Conservation (phyloP, 176 grass and related monocot species). For the Canna indica region DNA sequence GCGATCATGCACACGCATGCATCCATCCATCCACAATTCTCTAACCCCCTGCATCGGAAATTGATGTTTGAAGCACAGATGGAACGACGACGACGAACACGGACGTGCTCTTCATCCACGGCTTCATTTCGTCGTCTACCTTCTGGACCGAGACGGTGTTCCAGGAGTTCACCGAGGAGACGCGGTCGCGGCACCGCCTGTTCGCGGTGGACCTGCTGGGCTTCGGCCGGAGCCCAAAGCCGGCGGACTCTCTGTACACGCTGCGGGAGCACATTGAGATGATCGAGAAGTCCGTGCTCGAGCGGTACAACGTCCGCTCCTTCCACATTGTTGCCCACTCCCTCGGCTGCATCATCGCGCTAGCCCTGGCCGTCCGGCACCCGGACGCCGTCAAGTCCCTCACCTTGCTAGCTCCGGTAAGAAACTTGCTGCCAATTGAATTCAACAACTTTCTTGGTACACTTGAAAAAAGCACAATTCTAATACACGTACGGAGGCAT, state of each 20-base stretch:
- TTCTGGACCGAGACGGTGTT: conserved; percentile 15
- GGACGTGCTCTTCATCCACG: conserved; percentile 10
- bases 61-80: too few relatives aligned
- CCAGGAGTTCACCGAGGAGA: conserved; percentile 10
- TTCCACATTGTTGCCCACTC: conserved; percentile 13
- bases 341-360: conserved; percentile 11
- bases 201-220: conserved; percentile 58
- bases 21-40: not conserved
- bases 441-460: not conserved
- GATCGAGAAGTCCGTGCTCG: conserved; percentile 34
- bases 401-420: conserved; percentile 5
- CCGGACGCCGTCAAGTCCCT: conserved; percentile 7
- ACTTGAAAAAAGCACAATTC: not conserved
- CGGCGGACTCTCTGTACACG: conserved; percentile 43
- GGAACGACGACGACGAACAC: not conserved
- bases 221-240: conserved; percentile 61
- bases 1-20: not conserved
- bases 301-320: conserved; percentile 11
- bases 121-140: conserved; percentile 2
- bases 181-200: conserved; percentile 1
- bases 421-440: not conserved
- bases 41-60: too few relatives aligned
- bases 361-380: not conserved
- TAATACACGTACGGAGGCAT: not conserved
- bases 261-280: conserved; percentile 48